Percentiles rank a stretch among this genome's conserved stretches.
These are phyloP conservation scores for Beauveria sp. DNA, from an alignment of 2,329 filamentous ascomycete genomes.

Conservation along the genomic window DNA sequence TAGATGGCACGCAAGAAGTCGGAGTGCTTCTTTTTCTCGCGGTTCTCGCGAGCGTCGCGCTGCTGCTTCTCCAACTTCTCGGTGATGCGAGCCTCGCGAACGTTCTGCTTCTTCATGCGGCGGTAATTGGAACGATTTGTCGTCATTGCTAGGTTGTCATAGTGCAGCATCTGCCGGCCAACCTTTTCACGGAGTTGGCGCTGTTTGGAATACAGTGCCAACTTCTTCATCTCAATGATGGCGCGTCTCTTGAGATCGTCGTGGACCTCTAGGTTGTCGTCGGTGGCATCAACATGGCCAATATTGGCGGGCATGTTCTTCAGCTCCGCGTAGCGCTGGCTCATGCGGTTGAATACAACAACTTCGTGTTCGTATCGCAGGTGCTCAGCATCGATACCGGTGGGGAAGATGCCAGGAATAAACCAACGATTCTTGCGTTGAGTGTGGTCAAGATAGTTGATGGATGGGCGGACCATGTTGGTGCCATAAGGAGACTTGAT, in stretches of 20 bases:
- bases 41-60: constrained; percentile 86
- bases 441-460: constrained; percentile 75
- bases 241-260: constrained; percentile 81
- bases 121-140: constrained; percentile 87
- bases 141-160: constrained; percentile 94
- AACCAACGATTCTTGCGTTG: constrained; percentile 68
- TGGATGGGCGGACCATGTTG: constrained; percentile 44
- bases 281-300: constrained; percentile 75
- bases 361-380: constrained; percentile 80
- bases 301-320: constrained; percentile 79
- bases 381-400: constrained; percentile 80
- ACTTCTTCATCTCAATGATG: constrained; percentile 90
- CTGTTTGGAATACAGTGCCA: constrained; percentile 83
- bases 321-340: constrained; percentile 74
- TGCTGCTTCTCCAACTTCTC: constrained; percentile 99
- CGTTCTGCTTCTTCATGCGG: constrained; percentile 92
- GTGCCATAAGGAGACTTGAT: constrained; percentile 66
- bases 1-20: constrained; percentile 87
- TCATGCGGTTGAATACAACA: constrained; percentile 84
- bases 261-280: constrained; percentile 60
- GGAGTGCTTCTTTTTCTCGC: constrained; percentile 94
- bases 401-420: constrained; percentile 81
- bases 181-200: constrained; percentile 78
- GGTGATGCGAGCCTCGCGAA: constrained; percentile 91
- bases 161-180: constrained; percentile 86